phyloP scores from a whole-genome alignment of 139 green algal genomes.

The Chlamydomonas sp. region DNA sequence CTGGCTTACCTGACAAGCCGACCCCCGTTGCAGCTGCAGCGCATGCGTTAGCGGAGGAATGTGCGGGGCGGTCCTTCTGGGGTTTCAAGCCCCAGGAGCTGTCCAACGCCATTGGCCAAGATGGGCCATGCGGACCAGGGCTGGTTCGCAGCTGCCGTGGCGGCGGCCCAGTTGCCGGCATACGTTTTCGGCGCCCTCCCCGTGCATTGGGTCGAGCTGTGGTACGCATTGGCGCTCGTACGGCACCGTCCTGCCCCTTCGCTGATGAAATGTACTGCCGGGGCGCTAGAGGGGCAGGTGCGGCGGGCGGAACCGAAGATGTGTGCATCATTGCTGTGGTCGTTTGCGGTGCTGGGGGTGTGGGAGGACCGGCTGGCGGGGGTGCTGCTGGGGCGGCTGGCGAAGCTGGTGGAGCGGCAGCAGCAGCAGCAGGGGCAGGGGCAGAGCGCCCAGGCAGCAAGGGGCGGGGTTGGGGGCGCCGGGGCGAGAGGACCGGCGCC shows the following conservation, averaged over 20 bases:
- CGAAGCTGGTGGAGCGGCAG: not conserved
- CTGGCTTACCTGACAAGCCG: no score
- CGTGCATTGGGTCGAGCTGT: not conserved
- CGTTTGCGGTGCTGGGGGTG: not conserved
- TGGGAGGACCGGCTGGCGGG: not conserved
- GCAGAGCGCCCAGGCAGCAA: no score
- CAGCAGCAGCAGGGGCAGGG: no score
- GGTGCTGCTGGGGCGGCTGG: not conserved
- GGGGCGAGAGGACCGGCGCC: no score
- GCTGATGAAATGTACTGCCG: not conserved
- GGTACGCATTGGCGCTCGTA: not conserved
- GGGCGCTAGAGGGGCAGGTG: not conserved
- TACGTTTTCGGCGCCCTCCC: not conserved
- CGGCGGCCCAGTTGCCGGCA: not conserved
- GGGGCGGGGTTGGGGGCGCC: no score
- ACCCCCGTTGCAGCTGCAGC: no score
- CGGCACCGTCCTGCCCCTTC: not conserved
- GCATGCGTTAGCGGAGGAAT: no score
- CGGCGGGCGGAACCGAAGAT: not conserved
- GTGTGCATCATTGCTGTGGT: not conserved
- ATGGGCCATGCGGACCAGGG: not conserved
- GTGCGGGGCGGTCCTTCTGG: no score
- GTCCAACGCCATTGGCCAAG: slow-evolving; percentile 24
- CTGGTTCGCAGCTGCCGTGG: not conserved
- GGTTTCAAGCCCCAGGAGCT: slow-evolving; percentile 49